Base-by-base conservation (phyloP, 805 yeast genomes). In the Henningerozyma blattae region DNA sequence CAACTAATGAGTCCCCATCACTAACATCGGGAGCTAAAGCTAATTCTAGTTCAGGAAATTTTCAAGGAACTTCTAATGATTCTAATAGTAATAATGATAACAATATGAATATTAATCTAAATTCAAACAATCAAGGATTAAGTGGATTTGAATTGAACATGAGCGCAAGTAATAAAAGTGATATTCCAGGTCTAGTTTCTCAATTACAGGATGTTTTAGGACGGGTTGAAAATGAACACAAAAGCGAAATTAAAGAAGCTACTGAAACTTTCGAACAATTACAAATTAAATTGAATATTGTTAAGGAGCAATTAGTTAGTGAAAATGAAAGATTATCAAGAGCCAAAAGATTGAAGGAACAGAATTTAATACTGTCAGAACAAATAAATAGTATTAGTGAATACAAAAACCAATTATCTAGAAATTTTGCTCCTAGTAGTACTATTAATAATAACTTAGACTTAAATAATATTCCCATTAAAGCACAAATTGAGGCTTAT, bases 401-500 rank as follows among this genome's bases (percentile, higher is more conserved):
- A 20, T 20, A 20, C 12, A 20, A 20, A 9, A 20, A 20, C 12
- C 12, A 20, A 8, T 9, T 20, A 20, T 8, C 8, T 8, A 20
- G 8, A 20, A 20, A 20, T 20, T 8, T 9, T 9, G 24, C 12
- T 9, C 24, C 24, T 20, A 58, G 86, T 14, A 68, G n/a, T n/a
- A n/a, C n/a, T n/a, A n/a, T n/a, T n/a, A 20, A 20, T 20, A 20
- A 20, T 20, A 12, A 20, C 24, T 9, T 20, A 20, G 24, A 20
- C 12, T 9, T 20, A 20, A 20, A 20, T 20, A 12, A 20, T 9
- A 12, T 20, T 9, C 24, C 24, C 12, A 58, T 86, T 14, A 68
- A 72, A 38, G 95, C 96, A 0, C 64, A 96, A 28, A 72, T 89
- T 28, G 67, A 69, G 31, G 94, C 95, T 2, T 89, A 89, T 58